These are phyloP conservation scores for Phytopythium boreale DNA, from an alignment of 352 stramenopile species.

Conservation along the genomic window DNA sequence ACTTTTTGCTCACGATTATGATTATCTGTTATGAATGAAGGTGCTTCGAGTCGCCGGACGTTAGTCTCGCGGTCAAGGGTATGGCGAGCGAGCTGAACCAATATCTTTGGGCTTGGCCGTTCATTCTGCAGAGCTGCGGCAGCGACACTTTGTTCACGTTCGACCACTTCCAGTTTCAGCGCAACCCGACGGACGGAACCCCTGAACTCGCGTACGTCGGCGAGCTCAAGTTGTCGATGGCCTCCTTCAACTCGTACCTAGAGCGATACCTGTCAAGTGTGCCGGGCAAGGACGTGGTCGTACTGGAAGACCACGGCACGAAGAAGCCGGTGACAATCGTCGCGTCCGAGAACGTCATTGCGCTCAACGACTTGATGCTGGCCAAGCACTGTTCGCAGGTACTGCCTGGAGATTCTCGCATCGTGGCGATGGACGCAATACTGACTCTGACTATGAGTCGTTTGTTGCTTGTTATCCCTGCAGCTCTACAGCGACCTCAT, in stretches of 20 bases:
- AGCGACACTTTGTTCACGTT: constrained; percentile 69
- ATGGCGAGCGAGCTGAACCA: constrained; percentile 79
- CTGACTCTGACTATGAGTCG: constrained; percentile 3
- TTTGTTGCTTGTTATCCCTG: constrained; percentile 6
- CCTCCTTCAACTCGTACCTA: constrained; percentile 72
- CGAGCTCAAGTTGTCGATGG: constrained; percentile 65
- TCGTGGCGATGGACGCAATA: not conserved
- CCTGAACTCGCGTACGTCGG: constrained; percentile 68
- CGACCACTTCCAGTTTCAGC: constrained; percentile 76
- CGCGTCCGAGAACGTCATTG: constrained; percentile 71
- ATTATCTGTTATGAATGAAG: constrained; percentile 11
- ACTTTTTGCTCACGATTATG: not conserved
- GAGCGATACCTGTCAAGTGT: constrained; percentile 66
- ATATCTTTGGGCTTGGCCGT: constrained; percentile 81
- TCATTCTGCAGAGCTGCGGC: constrained; percentile 75
- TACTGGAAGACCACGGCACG: constrained; percentile 62
- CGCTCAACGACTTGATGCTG: constrained; percentile 65
- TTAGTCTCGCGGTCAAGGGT: constrained; percentile 74
- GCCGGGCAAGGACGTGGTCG: constrained; percentile 54
- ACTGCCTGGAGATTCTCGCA: not conserved
- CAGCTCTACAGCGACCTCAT: constrained; percentile 78
- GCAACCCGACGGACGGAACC: constrained; percentile 35
- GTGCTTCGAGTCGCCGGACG: constrained; percentile 76
- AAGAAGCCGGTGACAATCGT: constrained; percentile 71
- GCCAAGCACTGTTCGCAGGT: constrained; percentile 69